A percentile compares a stretch with the other conserved stretches of the same genome.
phyloP scores from a whole-genome alignment of 73 alveolate species.

The Symbiodinium pilosum region DNA sequence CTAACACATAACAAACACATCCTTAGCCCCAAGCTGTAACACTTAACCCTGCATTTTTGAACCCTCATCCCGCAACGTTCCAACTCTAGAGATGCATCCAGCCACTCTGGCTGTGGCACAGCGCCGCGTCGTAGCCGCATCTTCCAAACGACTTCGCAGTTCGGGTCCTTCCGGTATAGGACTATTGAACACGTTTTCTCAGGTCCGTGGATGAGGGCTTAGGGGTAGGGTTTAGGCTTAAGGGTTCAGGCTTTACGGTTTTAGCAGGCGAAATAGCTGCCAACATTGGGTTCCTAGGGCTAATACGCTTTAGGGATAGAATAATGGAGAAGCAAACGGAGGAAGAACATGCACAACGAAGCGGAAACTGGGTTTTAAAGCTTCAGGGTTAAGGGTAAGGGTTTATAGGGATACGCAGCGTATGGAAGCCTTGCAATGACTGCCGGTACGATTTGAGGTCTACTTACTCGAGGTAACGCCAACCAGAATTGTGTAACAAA shows the following conservation, averaged over 20 bases:
- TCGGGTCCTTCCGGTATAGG: too few species aligned
- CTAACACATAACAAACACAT: not conserved
- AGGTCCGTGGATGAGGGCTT: too few species aligned
- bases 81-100: too few species aligned
- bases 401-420: too few species aligned
- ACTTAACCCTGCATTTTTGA: not conserved
- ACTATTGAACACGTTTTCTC: too few species aligned
- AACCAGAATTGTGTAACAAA: too few species aligned
- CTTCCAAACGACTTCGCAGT: constrained; percentile 61
- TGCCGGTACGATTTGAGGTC: too few species aligned
- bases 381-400: not conserved
- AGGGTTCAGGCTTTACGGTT: not conserved
- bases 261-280: not conserved
- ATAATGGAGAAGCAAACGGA: not conserved
- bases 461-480: too few species aligned
- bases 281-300: not conserved
- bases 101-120: constrained; percentile 27
- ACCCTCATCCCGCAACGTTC: too few species aligned
- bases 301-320: not conserved
- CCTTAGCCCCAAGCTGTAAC: not conserved
- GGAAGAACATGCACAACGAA: not conserved
- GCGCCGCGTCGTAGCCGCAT: constrained; percentile 11
- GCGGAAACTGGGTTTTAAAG: not conserved
- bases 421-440: too few species aligned
- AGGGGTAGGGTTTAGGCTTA: not conserved